phyloP scores from a whole-genome alignment of 2,329 filamentous ascomycete species.

The Elsinoe batatas region DNA sequence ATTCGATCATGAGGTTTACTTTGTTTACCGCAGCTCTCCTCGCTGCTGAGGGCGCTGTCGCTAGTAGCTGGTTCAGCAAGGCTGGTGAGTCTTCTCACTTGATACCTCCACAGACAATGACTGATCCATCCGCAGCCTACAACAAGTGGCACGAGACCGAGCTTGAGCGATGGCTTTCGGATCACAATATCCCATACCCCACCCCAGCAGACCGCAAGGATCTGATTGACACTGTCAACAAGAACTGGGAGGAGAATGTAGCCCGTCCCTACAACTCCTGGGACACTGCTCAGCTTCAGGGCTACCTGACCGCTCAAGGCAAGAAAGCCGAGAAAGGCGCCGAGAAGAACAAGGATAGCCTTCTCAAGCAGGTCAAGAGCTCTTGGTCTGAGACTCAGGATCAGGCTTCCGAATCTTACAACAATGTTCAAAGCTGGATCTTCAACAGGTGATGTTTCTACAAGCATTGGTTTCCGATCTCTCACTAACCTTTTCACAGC shows the following conservation, averaged over 20 bases:
- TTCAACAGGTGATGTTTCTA: conserved; percentile 57
- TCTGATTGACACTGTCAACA: conserved; percentile 79
- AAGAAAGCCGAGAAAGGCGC: conserved; percentile 58
- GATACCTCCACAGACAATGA: conserved; percentile 19
- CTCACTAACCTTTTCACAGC: conserved; percentile 41
- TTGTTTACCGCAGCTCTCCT: conserved; percentile 60
- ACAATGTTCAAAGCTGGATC: conserved; percentile 76
- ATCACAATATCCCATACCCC: conserved; percentile 87
- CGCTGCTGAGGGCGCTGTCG: conserved; percentile 58
- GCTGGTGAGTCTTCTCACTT: conserved; percentile 51
- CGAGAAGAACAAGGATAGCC: conserved; percentile 57
- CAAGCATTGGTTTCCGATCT: background rate
- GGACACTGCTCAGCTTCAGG: conserved; percentile 58
- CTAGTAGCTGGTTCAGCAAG: conserved; percentile 78
- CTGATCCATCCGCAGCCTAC: conserved; percentile 54
- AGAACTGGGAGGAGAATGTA: conserved; percentile 77
- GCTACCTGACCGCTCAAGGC: conserved; percentile 62
- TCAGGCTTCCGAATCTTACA: conserved; percentile 60
- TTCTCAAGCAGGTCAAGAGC: conserved; percentile 59
- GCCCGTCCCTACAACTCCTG: conserved; percentile 66
- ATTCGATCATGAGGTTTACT: conserved; percentile 61
- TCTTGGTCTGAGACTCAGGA: conserved; percentile 75
- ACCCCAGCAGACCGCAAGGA: conserved; percentile 84
- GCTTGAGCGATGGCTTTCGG: conserved; percentile 90
- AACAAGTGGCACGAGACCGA: conserved; percentile 99